Evolutionary conservation across 2,329 filamentous ascomycete genomes (phyloP), one percentile per base, ranked within the genome.

Genomic region (Talaromyces pinophilus): DNA sequence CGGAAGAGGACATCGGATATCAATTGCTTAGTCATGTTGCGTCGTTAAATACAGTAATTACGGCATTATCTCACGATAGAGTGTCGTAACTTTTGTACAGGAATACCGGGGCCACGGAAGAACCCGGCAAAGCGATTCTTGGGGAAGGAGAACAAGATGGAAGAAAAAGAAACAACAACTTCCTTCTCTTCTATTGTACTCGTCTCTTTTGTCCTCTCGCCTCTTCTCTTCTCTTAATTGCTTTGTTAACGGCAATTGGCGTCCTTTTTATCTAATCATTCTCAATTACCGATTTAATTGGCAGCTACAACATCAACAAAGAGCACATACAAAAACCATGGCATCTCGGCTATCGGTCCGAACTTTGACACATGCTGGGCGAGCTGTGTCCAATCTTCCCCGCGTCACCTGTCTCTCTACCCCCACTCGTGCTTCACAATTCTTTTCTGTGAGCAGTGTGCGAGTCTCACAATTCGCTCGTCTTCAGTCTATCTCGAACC

Each of bases 401-500:
- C 71, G 72, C 71, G 75, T 71, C 71, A 69, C 73, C 71, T 71
- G 72, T 42, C 60, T 62, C 40, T 61, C 50, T 59, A 72, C 72
- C 69, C 72, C 75, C 73, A 70, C 73, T 69, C 59, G 66, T 25
- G 69, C 71, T 59, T 46, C 71, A 46, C 61, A 40, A 69, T 70
- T 67, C 69, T 66, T 63, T 65, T 70, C 69, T 64, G 64, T 73
- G 48, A 71, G 72, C 69, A 69, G 73, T 73, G 72, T 61, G 67
- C 69, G 59, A 65, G 73, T 38, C 69, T 67, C 63, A 46, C 74
- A 77, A n/a, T 76, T 76, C 67, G 71, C 77, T 71, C 77, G 75
- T 70, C 74, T 79, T 65, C 77, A 78, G 68, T 73, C 72, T 35
- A 63, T 78, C 69, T 67, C 72, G 67, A 74, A 70, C 72, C 75